Evolutionary conservation across 2,329 filamentous ascomycete species (phyloP).

Genomic region (Xylaria sp.): DNA sequence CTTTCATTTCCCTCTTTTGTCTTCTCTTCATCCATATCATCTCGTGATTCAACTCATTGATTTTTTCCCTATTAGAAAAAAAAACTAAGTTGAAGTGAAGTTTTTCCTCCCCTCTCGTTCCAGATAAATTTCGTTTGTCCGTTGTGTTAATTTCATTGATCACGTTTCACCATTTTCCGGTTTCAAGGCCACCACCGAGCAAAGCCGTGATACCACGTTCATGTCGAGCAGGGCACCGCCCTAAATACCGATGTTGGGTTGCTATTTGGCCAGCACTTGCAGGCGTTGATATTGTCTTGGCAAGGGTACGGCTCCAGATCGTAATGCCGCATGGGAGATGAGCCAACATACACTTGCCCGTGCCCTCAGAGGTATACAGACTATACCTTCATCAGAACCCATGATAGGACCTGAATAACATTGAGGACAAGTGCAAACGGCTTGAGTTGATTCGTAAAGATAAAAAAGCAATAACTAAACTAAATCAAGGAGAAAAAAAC

Average conservation of each 20-base stretch:
- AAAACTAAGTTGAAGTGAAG: neutral
- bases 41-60: neutral
- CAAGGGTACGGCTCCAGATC: neutral
- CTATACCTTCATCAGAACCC: neutral
- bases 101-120: neutral
- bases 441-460: neutral
- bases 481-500: neutral
- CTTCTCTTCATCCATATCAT: constrained; percentile 5
- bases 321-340: neutral
- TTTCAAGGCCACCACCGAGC: neutral
- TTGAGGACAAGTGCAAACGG: neutral
- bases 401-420: neutral
- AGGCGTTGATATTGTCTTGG: neutral
- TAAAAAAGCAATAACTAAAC: neutral
- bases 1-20: neutral
- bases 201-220: neutral
- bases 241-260: neutral
- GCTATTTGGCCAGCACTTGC: neutral
- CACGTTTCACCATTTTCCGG: neutral
- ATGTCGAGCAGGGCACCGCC: neutral
- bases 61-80: neutral
- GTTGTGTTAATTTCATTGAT: neutral
- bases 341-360: neutral
- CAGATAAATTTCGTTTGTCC: neutral
- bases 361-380: neutral